These are phyloP conservation scores for Ophiostoma fasciatum DNA, from an alignment of 2,329 filamentous ascomycete species.

Conservation along the genomic window DNA sequence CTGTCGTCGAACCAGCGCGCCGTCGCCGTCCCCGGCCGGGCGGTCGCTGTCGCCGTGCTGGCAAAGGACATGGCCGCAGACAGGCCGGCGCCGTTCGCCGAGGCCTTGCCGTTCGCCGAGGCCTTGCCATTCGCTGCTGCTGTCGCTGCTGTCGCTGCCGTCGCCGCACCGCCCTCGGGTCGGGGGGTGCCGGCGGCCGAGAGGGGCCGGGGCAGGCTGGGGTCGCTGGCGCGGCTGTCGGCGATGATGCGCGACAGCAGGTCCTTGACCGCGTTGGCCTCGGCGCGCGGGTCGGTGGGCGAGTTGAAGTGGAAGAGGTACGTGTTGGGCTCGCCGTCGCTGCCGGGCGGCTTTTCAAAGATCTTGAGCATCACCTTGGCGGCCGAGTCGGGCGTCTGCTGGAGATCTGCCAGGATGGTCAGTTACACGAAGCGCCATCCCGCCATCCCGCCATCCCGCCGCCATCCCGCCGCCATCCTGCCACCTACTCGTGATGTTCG, in stretches of 20 bases:
- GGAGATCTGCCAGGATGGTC: conserved; percentile 57
- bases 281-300: conserved; percentile 53
- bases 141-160: neutral
- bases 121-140: conserved; percentile 9
- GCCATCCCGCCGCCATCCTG: no score
- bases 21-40: conserved; percentile 22
- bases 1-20: conserved; percentile 68
- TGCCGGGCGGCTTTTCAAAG: conserved; percentile 52
- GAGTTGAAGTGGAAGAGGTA: conserved; percentile 89
- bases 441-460: no score
- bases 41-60: conserved; percentile 44
- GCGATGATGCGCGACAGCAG: conserved; percentile 65
- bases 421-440: neutral
- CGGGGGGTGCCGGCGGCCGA: conserved; percentile 17
- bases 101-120: conserved; percentile 13
- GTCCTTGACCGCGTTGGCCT: conserved; percentile 78
- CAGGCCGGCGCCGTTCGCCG: conserved; percentile 23
- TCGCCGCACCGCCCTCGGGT: conserved; percentile 2
- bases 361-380: conserved; percentile 91
- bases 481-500: conserved; percentile 67
- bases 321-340: conserved; percentile 42
- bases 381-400: conserved; percentile 80
- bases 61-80: conserved; percentile 68
- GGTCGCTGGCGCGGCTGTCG: conserved; percentile 43
- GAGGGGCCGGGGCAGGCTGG: conserved; percentile 30